phyloP scores from a whole-genome alignment of 2,329 filamentous ascomycete species.

The Aspergillaceae sp. region DNA sequence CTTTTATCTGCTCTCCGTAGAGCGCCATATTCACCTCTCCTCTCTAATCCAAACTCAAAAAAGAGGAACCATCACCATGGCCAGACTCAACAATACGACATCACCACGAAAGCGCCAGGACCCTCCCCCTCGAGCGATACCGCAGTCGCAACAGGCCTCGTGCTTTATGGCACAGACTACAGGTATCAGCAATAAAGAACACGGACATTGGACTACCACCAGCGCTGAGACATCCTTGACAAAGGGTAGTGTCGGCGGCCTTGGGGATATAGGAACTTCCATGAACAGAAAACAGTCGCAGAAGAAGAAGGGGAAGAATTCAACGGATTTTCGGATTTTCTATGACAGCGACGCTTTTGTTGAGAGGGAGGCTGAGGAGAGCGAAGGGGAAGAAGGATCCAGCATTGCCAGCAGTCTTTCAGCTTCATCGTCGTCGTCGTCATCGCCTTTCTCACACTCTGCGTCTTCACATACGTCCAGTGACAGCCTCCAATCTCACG shows the following conservation, averaged over 20 bases:
- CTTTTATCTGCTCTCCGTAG: no score
- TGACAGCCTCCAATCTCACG: conserved; percentile 3
- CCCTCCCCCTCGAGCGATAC: neutral
- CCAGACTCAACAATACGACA: conserved; percentile 1
- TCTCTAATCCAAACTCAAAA: no score
- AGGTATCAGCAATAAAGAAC: conserved; percentile 3
- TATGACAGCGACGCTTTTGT: conserved; percentile 16
- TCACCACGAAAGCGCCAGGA: neutral
- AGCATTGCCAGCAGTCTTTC: neutral
- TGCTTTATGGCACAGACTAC: neutral
- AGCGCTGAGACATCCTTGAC: conserved; percentile 3
- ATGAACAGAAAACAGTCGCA: conserved; percentile 9
- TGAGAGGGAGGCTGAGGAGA: conserved; percentile 9
- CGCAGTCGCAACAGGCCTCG: neutral
- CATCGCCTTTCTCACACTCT: conserved; percentile 1
- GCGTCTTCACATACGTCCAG: conserved; percentile 3
- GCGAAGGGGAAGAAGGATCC: conserved; percentile 1
- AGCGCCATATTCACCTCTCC: no score
- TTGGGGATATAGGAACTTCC: neutral
- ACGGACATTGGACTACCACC: no score
- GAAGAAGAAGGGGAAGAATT: conserved; percentile 12
- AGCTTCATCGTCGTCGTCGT: neutral
- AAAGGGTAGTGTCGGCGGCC: neutral
- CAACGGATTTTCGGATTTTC: conserved; percentile 23
- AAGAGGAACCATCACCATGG: neutral